Conservation (phyloP, 192 early-diverging fungal species). For the Entomortierella lignicola region DNA sequence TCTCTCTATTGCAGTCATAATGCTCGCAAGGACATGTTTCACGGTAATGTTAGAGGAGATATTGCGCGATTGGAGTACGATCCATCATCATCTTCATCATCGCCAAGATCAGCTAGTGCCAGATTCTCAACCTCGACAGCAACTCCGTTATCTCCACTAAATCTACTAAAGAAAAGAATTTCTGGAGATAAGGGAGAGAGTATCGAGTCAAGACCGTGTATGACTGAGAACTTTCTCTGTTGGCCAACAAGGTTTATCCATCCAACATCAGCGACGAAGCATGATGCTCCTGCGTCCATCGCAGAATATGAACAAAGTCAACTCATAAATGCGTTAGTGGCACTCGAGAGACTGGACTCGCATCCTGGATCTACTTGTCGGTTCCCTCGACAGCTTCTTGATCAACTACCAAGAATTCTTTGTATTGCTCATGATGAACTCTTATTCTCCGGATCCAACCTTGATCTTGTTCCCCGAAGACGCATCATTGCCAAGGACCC, state of each 20-base stretch:
- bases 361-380: slow-evolving; percentile 6
- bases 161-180: not conserved
- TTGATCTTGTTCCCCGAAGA: not conserved
- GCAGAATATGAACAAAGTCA: slow-evolving; percentile 18
- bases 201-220: not conserved
- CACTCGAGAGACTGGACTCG: slow-evolving; percentile 17
- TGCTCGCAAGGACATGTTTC: not conserved
- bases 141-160: not conserved
- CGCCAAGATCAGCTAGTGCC: not conserved
- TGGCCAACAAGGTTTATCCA: slow-evolving; percentile 30
- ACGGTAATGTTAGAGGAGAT: not conserved
- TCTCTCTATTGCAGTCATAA: slow-evolving; percentile 16
- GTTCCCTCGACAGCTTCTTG: slow-evolving; percentile 13
- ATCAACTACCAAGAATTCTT: slow-evolving; percentile 11
- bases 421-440: slow-evolving; percentile 6
- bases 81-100: no score
- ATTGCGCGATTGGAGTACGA: not conserved
- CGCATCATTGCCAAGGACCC: not conserved
- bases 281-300: not conserved
- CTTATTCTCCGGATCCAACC: not conserved
- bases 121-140: not conserved
- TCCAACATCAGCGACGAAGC: not conserved
- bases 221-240: not conserved
- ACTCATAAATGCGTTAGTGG: slow-evolving; percentile 24
- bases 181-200: not conserved